A percentile compares a stretch with the other conserved stretches of the same genome.
phyloP scores from a whole-genome alignment of 1,284 basidiomycete species.

The Meripilus lineatus region DNA sequence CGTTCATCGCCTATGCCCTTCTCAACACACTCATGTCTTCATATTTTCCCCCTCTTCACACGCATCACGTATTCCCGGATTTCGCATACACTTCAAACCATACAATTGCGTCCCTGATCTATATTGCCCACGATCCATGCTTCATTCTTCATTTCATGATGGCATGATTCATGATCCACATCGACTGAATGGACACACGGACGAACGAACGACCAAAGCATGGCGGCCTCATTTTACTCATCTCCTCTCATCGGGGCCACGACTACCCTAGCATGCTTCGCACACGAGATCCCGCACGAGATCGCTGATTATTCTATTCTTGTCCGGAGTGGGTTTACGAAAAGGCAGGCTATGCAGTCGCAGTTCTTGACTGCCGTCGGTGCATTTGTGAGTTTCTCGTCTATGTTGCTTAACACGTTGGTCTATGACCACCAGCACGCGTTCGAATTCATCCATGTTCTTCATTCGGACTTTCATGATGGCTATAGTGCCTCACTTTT shows the following conservation, averaged over 20 bases:
- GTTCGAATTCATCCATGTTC: slow-evolving; percentile 2
- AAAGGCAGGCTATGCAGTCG: slow-evolving; percentile 84
- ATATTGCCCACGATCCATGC: no score
- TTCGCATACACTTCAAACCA: no score
- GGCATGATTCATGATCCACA: no score
- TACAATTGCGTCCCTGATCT: no score
- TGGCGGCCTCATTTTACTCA: slow-evolving; percentile 90
- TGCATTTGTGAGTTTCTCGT: slow-evolving; percentile 65
- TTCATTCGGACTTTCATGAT: background rate
- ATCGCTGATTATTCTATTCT: slow-evolving; percentile 91
- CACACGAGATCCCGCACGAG: slow-evolving; percentile 89
- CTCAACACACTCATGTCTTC: slow-evolving; percentile 12
- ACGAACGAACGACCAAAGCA: slow-evolving; percentile 36
- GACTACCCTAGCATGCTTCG: slow-evolving; percentile 87
- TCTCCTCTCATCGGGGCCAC: slow-evolving; percentile 86
- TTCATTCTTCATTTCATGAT: no score
- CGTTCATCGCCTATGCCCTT: slow-evolving; percentile 3
- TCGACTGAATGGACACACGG: background rate
- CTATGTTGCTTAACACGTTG: slow-evolving; percentile 2
- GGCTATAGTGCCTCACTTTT: background rate
- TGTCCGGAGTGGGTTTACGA: slow-evolving; percentile 84
- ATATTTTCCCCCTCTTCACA: slow-evolving; percentile 3
- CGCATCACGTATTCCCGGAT: no score
- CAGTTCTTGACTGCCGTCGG: slow-evolving; percentile 88
- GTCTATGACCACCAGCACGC: slow-evolving; percentile 3